A percentile compares a stretch with the other conserved stretches of the same genome.
Conservation (phyloP, 305 asterid species). For the Solanum aculeatissimum region DNA sequence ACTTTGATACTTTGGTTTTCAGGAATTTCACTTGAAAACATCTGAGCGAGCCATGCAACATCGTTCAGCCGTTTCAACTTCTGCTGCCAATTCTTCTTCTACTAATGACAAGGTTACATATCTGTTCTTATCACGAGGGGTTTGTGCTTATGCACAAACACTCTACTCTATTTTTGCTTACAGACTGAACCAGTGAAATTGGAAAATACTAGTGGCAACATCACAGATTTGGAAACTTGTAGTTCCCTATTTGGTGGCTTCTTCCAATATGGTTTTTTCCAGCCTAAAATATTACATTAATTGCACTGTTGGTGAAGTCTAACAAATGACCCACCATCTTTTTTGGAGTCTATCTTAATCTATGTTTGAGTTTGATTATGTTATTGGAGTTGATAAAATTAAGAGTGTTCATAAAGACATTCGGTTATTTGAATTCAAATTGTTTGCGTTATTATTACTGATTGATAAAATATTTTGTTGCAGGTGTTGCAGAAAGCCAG, state of each 20-base stretch:
- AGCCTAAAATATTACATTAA: not conserved
- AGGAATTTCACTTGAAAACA: conserved; percentile 91
- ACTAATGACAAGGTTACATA: conserved; percentile 16
- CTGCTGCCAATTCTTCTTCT: conserved; percentile 12
- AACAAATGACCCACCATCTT: not conserved
- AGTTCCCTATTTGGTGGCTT: not conserved
- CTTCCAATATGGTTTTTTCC: not conserved
- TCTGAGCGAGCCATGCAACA: conserved; percentile 78
- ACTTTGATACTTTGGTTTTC: conserved; percentile 12
- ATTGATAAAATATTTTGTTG: not conserved
- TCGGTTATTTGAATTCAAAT: not conserved
- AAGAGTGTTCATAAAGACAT: not conserved
- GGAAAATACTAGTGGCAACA: not conserved
- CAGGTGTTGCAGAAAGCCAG: conserved; percentile 36
- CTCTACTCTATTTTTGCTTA: not conserved
- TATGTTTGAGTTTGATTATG: not conserved
- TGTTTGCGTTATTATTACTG: not conserved
- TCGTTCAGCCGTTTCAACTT: conserved; percentile 28
- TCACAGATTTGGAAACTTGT: not conserved
- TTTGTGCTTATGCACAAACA: not conserved
- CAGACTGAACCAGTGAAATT: not conserved
- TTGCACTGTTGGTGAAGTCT: not conserved
- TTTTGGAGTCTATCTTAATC: not conserved
- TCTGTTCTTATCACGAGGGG: not conserved
- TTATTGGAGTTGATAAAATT: not conserved